Evolutionary conservation across 306 rosid genomes (phyloP).

Genomic region (Albizia julibrissin): DNA sequence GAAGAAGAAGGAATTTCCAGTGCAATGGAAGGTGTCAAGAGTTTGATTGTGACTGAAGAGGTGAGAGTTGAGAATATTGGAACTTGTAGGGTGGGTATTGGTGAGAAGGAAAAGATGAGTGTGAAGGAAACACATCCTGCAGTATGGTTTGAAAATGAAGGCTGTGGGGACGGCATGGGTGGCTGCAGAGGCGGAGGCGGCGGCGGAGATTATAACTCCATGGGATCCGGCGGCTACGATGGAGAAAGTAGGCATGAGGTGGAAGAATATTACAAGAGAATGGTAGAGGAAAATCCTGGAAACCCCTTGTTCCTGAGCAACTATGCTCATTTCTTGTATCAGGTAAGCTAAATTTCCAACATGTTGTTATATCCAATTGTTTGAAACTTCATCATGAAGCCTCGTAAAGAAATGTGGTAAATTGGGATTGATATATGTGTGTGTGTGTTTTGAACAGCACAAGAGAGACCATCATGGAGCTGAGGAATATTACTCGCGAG

Average conservation of each 20-base stretch:
- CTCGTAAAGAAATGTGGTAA: neutral
- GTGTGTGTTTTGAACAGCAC: conserved; percentile 38
- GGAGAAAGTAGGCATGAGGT: conserved; percentile 47
- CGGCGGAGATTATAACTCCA: conserved; percentile 41
- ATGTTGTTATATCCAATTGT: neutral
- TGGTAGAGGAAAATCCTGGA: conserved; percentile 82
- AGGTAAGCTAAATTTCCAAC: conserved; percentile 43
- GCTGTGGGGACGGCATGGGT: conserved; percentile 42
- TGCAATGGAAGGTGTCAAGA: neutral
- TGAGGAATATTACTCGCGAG: conserved; percentile 72
- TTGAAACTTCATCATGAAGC: neutral
- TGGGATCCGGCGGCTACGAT: conserved; percentile 52
- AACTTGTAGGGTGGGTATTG: conserved; percentile 40
- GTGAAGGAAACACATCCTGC: conserved; percentile 55
- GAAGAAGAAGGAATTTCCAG: conserved; percentile 28
- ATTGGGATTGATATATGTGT: no score
- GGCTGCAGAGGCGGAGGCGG: conserved; percentile 40
- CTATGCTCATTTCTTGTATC: conserved; percentile 72
- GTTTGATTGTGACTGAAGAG: conserved; percentile 39
- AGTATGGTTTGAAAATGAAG: conserved; percentile 59
- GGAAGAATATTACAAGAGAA: conserved; percentile 69
- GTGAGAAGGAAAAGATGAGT: conserved; percentile 26
- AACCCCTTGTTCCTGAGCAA: conserved; percentile 78
- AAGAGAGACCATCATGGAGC: conserved; percentile 63
- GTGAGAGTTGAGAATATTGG: conserved; percentile 34